Evolutionary conservation across 2,329 filamentous ascomycete species (phyloP), one percentile per base, ranked within the genome.

Genomic region (Lachnellula hyalina): DNA sequence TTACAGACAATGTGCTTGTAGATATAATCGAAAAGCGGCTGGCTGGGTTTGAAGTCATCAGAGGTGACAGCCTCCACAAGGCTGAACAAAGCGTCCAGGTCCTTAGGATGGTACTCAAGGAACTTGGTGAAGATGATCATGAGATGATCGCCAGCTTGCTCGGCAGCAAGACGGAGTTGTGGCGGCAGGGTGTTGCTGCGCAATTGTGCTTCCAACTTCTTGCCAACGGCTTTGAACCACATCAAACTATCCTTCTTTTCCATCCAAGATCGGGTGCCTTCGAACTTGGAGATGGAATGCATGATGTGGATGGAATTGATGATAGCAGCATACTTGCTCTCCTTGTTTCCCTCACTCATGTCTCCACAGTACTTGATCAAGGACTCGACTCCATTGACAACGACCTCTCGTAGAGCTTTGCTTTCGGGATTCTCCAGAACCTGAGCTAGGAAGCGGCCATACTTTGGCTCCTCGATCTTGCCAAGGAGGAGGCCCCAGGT

Each of bases 401-500:
- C 85, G 38, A 86, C 83, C 48, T 89, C 85, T 49, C 94, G 82
- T 44, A 99, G 74, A 1, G 86, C 78, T 28, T 79, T 81, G 68
- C 91, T 96, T 15, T 87, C 85, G 0, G 84, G 77, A 65, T 96
- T 84, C 2, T 82, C 79, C 21, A 99, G 79, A 14, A 96, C 84
- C 69, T 99, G 94, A 0, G 90, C 89, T 60, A 99, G 84, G 71
- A 99, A 90, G 15, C 94, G 85, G 3, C 95, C 94, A 65, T 95
- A 96, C 57, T 85, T 88, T 65, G 92, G 81, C 49, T 97, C 89
- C 56, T 90, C 87, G 52, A 97, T 77, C 65, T 86, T 89, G 23
- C 81, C 80, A n/a, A 87, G 77, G 60, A 97, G 86, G 65, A 91
- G 87, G 1, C 78, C 73, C 86, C 91, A 95, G 5, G 92, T 84